Percentiles rank a stretch among this genome's conserved stretches.
Conservation (phyloP, 2,329 filamentous ascomycete species). For the Aspergillus tamarii region DNA sequence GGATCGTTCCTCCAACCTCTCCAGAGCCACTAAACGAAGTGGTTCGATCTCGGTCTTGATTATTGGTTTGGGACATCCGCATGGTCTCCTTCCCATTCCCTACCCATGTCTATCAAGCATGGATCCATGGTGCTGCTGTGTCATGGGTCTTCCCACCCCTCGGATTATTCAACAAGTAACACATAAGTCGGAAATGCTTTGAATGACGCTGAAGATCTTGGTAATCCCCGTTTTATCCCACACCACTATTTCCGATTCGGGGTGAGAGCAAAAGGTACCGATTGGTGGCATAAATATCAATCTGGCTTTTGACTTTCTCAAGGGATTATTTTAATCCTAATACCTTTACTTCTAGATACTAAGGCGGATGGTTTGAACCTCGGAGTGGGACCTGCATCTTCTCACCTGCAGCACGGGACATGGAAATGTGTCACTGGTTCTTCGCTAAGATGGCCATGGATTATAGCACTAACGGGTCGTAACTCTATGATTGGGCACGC, state of each 20-base stretch:
- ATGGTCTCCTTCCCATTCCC: background rate
- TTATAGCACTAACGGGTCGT: background rate
- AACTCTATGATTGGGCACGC: slow-evolving; percentile 6
- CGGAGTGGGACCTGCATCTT: slow-evolving; percentile 2
- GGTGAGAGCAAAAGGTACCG: background rate
- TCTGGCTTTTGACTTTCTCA: background rate
- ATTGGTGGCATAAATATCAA: background rate
- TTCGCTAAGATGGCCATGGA: background rate
- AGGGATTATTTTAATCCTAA: background rate
- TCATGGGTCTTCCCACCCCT: slow-evolving; percentile 15
- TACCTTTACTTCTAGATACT: background rate
- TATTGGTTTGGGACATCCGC: slow-evolving; percentile 11
- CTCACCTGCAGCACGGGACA: slow-evolving; percentile 7
- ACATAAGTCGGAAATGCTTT: background rate
- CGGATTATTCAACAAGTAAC: background rate
- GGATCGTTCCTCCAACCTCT: background rate
- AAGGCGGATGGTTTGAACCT: background rate
- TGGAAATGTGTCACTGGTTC: slow-evolving; percentile 6
- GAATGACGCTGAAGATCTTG: slow-evolving; percentile 2
- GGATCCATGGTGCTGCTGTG: slow-evolving; percentile 14
- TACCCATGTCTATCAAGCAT: background rate
- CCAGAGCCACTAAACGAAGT: slow-evolving; percentile 7
- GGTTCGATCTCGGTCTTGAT: background rate
- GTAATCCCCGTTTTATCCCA: background rate
- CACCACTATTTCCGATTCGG: background rate